Evolutionary conservation across 2,329 filamentous ascomycete genomes (phyloP), one percentile per base, ranked within the genome.

Genomic region (Calonectria fujianensis): DNA sequence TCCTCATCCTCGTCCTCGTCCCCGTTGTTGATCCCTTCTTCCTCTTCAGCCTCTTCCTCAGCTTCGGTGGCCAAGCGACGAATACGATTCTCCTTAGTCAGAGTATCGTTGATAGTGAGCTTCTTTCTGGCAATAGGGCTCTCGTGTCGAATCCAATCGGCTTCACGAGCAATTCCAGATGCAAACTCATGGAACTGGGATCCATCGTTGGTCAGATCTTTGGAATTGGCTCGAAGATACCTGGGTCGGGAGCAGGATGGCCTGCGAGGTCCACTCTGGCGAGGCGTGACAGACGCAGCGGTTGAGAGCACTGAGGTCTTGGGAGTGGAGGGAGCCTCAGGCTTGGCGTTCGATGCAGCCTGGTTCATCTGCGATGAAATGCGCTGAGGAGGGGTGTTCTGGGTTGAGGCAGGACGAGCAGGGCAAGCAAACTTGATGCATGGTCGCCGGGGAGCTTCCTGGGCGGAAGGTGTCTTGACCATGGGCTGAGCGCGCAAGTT

Each of bases 161-260:
- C 96, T 75, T 97, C 94, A 73, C 95, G 92, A 51, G 94, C 89
- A 73, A 93, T 90, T 65, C 95, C 96, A 82, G 94, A 96, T 54
- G 95, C 96, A 83, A 98, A 98, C 81, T 98, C 96, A 83, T 98
- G 95, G 82, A 98, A 98, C 64, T 87, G 92, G 82, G 87, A 92
- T 32, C 89, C 88, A 76, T 93, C 91, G 51, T 87, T 87, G 48
- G 86, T 85, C 54, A 91, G 81, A 65, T 91, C 90, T 45, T 82
- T 86, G 7, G 87, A 86, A 72, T 88, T 85, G 20, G 89, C 90
- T 10, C 87, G 88, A 18, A 91, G 84, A 78, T 88, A 91, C 77
- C 87, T 89, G 32, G 85, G 85, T 13, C 84, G 80, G 18, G 77
- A 65, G 35, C 79, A 69, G 2, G 79, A 78, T 10, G 76, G 75